A percentile compares a stretch with the other conserved stretches of the same genome.
Conservation (phyloP, 106 monocot species). For the Dioscorea zingiberensis region DNA sequence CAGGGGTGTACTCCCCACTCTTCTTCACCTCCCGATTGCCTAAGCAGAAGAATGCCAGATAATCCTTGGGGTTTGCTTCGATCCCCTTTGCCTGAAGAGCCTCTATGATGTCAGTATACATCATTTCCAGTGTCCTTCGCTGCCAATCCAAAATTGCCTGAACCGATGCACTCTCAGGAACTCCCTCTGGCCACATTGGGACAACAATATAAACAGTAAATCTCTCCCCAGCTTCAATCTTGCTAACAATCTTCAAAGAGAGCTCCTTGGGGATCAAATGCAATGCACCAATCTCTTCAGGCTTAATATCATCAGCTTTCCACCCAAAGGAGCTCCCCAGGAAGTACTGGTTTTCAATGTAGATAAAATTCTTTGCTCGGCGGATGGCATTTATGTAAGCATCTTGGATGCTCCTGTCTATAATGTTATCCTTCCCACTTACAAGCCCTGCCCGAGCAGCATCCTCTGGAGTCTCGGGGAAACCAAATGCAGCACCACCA, state of each 20-base stretch:
- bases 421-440: slow-evolving; percentile 54
- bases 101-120: slow-evolving; percentile 52
- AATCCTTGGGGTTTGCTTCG: slow-evolving; percentile 50
- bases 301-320: slow-evolving; percentile 51
- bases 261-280: slow-evolving; percentile 67
- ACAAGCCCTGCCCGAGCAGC: slow-evolving; percentile 53
- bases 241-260: slow-evolving; percentile 54
- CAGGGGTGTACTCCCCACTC: slow-evolving; percentile 47
- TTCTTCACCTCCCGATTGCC: slow-evolving; percentile 61
- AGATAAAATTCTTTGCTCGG: slow-evolving; percentile 59
- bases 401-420: slow-evolving; percentile 68
- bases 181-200: slow-evolving; percentile 80
- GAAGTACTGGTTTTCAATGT: slow-evolving; percentile 83
- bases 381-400: slow-evolving; percentile 61
- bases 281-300: slow-evolving; percentile 43
- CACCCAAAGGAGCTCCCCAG: slow-evolving; percentile 61
- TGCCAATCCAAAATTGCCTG: slow-evolving; percentile 78
- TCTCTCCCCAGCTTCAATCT: slow-evolving; percentile 65
- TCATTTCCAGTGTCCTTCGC: slow-evolving; percentile 77
- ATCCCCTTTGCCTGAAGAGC: slow-evolving; percentile 58
- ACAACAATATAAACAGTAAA: slow-evolving; percentile 65
- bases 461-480: slow-evolving; percentile 54
- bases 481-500: slow-evolving; percentile 58
- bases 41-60: slow-evolving; percentile 70
- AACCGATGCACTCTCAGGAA: slow-evolving; percentile 54